Base-by-base conservation (phyloP, 2,329 filamentous ascomycete genomes). In the Neopestalotiopsis clavispora region DNA sequence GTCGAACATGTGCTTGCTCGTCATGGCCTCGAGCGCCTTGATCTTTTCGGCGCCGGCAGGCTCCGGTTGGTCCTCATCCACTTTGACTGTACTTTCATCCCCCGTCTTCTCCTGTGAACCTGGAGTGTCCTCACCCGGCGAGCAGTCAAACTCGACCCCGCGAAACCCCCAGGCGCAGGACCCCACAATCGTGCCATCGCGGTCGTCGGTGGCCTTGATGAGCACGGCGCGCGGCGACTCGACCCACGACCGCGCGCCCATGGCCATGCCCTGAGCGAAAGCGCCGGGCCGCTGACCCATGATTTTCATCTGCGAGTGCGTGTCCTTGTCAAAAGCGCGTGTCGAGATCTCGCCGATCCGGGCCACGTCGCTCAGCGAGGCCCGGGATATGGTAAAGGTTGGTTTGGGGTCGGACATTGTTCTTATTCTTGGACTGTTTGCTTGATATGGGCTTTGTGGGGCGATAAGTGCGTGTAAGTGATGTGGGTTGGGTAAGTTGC, bases 281-380 rank as follows among this genome's bases (percentile, higher is more conserved):
- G 73, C 71, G 61, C 74, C 75, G 3, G 75, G 69, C 9, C 73
- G 73, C 67, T 77, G 75, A 73, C 76, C 75, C 67, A 72, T 73
- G n/a, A 72, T 66, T 68, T 79, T 80, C 70, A 82, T 74, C 72
- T 79, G 72, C 1, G 79, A 80, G 58, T 82, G 78, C 20, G 70
- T 67, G 63, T 74, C 75, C 67, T 66, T 70, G 59, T 71, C 69
- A 62, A 82, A 83, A 59, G 79, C 76, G 32, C 75, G 73, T 64
- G 75, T 72, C 65, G 75, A 71, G 70, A 80, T 73, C 12, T 71
- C 67, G 40, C 77, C 67, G 69, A 83, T 74, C n/a, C 67, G 68
- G 4, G 76, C 71, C 42, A 78, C 70, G 70, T 83, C 80, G 4
- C 71, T 65, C 2, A 69, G 67, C 23, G 71, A 71, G 30, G 76